Conservation (phyloP, 2,329 filamentous ascomycete species). For the Phyllosticta citrichinensis region DNA sequence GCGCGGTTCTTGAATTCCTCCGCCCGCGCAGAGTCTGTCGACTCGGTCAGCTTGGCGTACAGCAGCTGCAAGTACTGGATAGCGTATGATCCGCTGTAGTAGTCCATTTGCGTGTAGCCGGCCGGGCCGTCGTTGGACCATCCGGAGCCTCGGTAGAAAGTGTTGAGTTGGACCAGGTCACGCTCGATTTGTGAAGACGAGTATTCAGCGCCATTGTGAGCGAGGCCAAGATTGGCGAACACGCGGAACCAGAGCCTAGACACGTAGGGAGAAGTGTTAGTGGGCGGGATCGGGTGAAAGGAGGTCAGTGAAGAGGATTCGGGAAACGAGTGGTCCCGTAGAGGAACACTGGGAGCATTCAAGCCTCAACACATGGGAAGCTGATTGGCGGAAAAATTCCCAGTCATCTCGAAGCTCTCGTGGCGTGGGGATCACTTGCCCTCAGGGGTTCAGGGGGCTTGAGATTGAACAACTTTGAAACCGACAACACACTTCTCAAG, state of each 20-base stretch:
- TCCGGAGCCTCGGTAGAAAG: conserved; percentile 70
- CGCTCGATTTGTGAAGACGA: conserved; percentile 59
- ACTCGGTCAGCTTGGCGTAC: conserved; percentile 61
- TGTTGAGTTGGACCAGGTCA: conserved; percentile 69
- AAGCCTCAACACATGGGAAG: no score
- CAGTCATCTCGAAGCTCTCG: neutral
- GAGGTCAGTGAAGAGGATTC: neutral
- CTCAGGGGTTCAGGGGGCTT: neutral
- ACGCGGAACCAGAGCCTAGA: conserved; percentile 64
- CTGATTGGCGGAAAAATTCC: neutral
- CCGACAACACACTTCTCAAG: neutral
- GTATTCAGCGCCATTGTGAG: conserved; percentile 63
- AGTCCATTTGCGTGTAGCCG: conserved; percentile 75
- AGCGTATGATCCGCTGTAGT: conserved; percentile 73
- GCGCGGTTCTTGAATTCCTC: conserved; percentile 61
- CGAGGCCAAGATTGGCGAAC: conserved; percentile 69
- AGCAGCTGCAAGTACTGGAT: conserved; percentile 72
- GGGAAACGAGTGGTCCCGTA: neutral
- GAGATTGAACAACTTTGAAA: neutral
- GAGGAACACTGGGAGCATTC: no score
- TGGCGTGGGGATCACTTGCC: no score
- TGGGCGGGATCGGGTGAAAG: conserved; percentile 35
- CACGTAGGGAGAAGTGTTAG: conserved; percentile 33
- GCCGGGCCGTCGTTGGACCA: conserved; percentile 78
- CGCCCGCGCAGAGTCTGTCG: conserved; percentile 53